Evolutionary conservation across 2,329 filamentous ascomycete genomes (phyloP).

Genomic region (Venturia carpophila): DNA sequence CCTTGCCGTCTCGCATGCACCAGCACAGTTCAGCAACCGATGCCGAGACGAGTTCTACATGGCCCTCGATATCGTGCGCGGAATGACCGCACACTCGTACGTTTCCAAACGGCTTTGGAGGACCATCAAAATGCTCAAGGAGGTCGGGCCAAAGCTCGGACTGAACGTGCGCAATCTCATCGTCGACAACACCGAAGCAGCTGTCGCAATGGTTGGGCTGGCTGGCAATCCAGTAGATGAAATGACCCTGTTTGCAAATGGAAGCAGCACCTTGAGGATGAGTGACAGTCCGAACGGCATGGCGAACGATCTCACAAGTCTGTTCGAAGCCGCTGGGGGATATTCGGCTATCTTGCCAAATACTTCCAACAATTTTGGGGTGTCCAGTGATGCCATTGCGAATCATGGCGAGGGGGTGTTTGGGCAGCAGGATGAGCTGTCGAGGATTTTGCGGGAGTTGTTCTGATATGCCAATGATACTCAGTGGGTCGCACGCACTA

Average conservation of each 20-base stretch:
- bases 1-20: conserved; percentile 67
- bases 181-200: conserved; percentile 44
- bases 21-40: conserved; percentile 58
- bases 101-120: conserved; percentile 67
- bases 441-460: conserved; percentile 50
- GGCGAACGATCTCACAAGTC: conserved; percentile 54
- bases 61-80: conserved; percentile 65
- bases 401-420: conserved; percentile 39
- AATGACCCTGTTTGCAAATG: conserved; percentile 40
- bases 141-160: conserved; percentile 63
- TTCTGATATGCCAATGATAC: conserved; percentile 35
- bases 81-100: conserved; percentile 62
- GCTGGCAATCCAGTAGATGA: conserved; percentile 56
- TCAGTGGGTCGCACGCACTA: too few relatives aligned
- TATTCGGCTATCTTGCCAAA: conserved; percentile 22
- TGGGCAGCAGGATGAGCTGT: conserved; percentile 52
- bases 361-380: conserved; percentile 35
- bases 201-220: conserved; percentile 58
- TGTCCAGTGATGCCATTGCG: conserved; percentile 34
- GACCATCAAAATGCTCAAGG: conserved; percentile 61
- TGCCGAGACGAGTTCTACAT: conserved; percentile 73
- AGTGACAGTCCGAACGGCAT: conserved; percentile 50
- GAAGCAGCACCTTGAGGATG: conserved; percentile 22
- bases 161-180: conserved; percentile 38
- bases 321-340: conserved; percentile 57